Base-by-base conservation (phyloP, 805 yeast species). In the Yamadazyma laniorum region DNA sequence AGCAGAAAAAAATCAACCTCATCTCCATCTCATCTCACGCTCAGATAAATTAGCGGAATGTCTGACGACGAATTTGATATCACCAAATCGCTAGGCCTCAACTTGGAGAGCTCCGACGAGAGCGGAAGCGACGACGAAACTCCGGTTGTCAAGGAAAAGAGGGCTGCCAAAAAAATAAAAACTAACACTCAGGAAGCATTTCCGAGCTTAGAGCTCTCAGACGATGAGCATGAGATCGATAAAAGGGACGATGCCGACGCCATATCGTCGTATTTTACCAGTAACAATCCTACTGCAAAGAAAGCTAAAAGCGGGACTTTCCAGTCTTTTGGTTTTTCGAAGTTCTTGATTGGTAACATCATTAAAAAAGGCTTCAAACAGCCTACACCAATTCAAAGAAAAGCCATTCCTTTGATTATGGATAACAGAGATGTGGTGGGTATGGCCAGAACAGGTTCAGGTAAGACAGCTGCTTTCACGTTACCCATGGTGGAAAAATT, bases 381-480 rank as follows among this genome's bases (percentile, higher is more conserved):
- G 49, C 99, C 99, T 11, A 93, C 99, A 0, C 99, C 99, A 1
- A 93, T 93, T 60, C 99, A 93, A 65, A 75, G 99, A 48, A 93
- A 91, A 58, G 83, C 99, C 3, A 86, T 93, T 42, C 99, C 99
- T 0, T 70, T 89, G 39, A 82, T 93, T 42, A 68, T 93, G 67
- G 87, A 85, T 32, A 84, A 80, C 39, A 74, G 95, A 55, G 99
- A 93, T 64, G 95, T 93, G 29, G 99, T 93, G 12, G 99, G 97
- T 57, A 93, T 93, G 99, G 99, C 99, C 12, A 77, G 99, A 56
- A 93, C 99, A 0, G 99, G 99, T 53, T 86, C 96, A 18, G 99
- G 99, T 72, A 93, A 93, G 58, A 93, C 99, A 0, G 99, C 99
- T 6, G 98, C 99, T 1, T 93, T 93, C 58, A 76, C 87, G 15